Base-by-base conservation (phyloP, 2,329 filamentous ascomycete genomes). In the Septoria petroselini region DNA sequence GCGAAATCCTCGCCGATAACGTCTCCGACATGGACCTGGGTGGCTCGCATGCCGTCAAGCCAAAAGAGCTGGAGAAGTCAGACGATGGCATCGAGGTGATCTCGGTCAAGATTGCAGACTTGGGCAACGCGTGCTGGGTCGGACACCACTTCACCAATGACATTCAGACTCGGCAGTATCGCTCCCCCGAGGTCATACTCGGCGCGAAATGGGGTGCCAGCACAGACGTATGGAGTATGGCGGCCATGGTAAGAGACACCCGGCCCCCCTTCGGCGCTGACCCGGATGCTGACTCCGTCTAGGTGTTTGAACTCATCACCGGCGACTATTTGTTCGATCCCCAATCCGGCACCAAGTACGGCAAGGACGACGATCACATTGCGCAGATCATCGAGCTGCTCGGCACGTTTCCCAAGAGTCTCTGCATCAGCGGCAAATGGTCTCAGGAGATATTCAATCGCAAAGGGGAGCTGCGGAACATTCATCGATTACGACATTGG, bases 181-280 rank as follows among this genome's bases (percentile, higher is more conserved):
- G 93, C 50, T 97, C 93, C 1, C 93, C 93, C 1, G 93, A 98
- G 71, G 93, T 98, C 49, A 97, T 98, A 53, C 76, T 98, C 15
- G 93, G 93, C 31, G 83, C 90, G 2, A 97, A 97, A 75, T 98
- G 93, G 93, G 93, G 93, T 60, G 93, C 93, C n/a, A 97, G 91
- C 68, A 97, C 93, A 1, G 93, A 98, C 71, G 88, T 97, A 6
- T 98, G 93, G 93, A 97, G 91, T 72, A 98, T 98, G 93, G 91
- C 93, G 52, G 88, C 88, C 60, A 98, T 98, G 93, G 93, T 97
- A 78, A 63, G 82, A 30, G 37, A 34, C 45, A 30, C 40, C 29
- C 27, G 23, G 8, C 8, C 2, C 17, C 17, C 15, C 17, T 38
- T 12, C 35, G 17, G 9, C 1, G 21, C n/a, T 18, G 39, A 18